These are phyloP conservation scores for Debaryomyces hansenii DNA, from an alignment of 805 yeast genomes.

Conservation along the genomic window DNA sequence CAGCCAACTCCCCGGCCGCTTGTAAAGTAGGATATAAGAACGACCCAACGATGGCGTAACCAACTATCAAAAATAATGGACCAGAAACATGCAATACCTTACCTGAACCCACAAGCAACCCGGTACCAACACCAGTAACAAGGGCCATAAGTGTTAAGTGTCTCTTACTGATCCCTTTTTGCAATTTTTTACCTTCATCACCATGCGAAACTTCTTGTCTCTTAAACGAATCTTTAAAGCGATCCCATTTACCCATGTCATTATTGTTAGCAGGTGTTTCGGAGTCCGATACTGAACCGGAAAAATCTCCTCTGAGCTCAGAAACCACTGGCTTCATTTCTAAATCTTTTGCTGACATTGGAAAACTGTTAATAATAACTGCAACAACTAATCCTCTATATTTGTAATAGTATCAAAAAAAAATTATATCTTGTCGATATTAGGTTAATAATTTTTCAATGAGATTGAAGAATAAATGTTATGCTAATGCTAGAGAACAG, in stretches of 20 bases:
- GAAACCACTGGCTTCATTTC: constrained; percentile 17
- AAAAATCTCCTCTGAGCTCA: constrained; percentile 12
- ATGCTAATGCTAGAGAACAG: too few species aligned
- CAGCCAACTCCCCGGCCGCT: constrained; percentile 51
- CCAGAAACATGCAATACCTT: constrained; percentile 36
- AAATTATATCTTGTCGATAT: too few species aligned
- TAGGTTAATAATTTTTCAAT: too few species aligned
- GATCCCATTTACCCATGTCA: constrained; percentile 19
- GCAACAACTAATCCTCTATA: too few species aligned
- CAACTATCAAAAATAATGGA: constrained; percentile 32
- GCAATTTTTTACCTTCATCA: constrained; percentile 24
- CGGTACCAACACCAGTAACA: constrained; percentile 43
- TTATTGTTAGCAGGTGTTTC: constrained; percentile 9
- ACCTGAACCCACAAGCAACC: constrained; percentile 44
- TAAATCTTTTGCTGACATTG: constrained; percentile 6
- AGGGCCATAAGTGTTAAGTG: constrained; percentile 37
- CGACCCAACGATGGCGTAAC: constrained; percentile 36
- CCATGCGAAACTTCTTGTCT: constrained; percentile 11
- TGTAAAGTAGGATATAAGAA: constrained; percentile 37
- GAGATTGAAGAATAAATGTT: too few species aligned
- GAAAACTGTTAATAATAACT: neutral
- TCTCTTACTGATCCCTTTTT: constrained; percentile 39
- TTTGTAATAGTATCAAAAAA: too few species aligned
- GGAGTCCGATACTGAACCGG: constrained; percentile 10
- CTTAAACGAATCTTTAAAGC: constrained; percentile 30